These are phyloP conservation scores for Paecilomyces formosus DNA, from an alignment of 2,329 filamentous ascomycete species.

Conservation along the genomic window DNA sequence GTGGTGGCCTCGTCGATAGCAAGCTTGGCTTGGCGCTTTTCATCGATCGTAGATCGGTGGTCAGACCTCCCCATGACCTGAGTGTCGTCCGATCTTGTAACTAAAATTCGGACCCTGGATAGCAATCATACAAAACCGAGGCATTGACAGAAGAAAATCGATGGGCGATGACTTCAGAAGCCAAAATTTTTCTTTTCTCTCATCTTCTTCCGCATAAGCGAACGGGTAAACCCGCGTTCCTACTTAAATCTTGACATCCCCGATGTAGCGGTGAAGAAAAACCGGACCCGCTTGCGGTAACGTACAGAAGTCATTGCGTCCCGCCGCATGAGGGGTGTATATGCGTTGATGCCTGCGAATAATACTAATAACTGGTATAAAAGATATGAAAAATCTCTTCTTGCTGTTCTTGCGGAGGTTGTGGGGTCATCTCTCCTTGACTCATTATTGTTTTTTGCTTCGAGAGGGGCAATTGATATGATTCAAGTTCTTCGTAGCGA, in stretches of 20 bases:
- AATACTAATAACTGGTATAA: neutral
- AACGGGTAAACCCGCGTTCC: neutral
- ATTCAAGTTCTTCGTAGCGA: neutral
- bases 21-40: neutral
- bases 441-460: neutral
- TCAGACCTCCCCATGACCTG: neutral
- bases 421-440: neutral
- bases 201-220: neutral
- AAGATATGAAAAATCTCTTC: neutral
- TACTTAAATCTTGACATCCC: neutral
- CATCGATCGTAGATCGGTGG: neutral
- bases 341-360: neutral
- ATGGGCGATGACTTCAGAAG: neutral
- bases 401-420: neutral
- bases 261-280: constrained; percentile 1
- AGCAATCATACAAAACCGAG: neutral
- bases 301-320: neutral
- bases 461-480: neutral
- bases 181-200: neutral
- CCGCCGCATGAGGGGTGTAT: neutral
- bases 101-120: neutral
- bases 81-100: neutral
- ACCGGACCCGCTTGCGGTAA: neutral
- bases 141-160: neutral
- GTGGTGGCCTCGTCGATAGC: neutral